These are phyloP conservation scores for Magnusiomyces fungicola DNA, from an alignment of 1,139 yeast species.

Conservation along the genomic window DNA sequence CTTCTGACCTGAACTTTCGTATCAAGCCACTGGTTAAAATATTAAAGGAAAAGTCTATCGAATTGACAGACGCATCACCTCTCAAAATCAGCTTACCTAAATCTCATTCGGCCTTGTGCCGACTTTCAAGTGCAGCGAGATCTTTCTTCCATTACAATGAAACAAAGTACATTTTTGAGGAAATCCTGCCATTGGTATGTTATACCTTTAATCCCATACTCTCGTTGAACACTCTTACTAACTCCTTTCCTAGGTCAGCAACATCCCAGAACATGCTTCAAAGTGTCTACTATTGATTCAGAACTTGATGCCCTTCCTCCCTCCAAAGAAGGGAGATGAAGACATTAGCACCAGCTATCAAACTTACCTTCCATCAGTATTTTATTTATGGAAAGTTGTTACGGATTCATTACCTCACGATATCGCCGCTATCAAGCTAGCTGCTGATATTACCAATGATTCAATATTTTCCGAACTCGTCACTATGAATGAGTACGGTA, in stretches of 20 bases:
- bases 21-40: slow-evolving; percentile 10
- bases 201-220: slow-evolving; percentile 4
- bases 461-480: slow-evolving; percentile 31
- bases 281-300: slow-evolving; percentile 10
- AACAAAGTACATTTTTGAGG: slow-evolving; percentile 37
- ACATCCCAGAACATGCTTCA: slow-evolving; percentile 7
- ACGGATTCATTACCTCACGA: slow-evolving; percentile 55
- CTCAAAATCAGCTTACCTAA: slow-evolving; percentile 24
- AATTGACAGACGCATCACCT: slow-evolving; percentile 12
- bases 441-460: slow-evolving; percentile 55
- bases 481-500: slow-evolving; percentile 44
- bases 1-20: slow-evolving; percentile 14
- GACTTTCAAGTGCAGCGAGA: slow-evolving; percentile 44
- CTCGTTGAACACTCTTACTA: neutral
- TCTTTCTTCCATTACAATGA: slow-evolving; percentile 36
- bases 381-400: slow-evolving; percentile 66
- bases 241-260: slow-evolving; percentile 6
- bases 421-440: slow-evolving; percentile 55
- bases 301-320: slow-evolving; percentile 21
- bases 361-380: slow-evolving; percentile 45
- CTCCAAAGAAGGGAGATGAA: neutral
- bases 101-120: slow-evolving; percentile 39
- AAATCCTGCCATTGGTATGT: slow-evolving; percentile 39
- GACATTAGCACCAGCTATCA: slow-evolving; percentile 18
- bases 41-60: slow-evolving; percentile 8